These are phyloP conservation scores for Chaetomium cochliodes DNA, from an alignment of 495 filamentous ascomycete genomes.

Conservation along the genomic window DNA sequence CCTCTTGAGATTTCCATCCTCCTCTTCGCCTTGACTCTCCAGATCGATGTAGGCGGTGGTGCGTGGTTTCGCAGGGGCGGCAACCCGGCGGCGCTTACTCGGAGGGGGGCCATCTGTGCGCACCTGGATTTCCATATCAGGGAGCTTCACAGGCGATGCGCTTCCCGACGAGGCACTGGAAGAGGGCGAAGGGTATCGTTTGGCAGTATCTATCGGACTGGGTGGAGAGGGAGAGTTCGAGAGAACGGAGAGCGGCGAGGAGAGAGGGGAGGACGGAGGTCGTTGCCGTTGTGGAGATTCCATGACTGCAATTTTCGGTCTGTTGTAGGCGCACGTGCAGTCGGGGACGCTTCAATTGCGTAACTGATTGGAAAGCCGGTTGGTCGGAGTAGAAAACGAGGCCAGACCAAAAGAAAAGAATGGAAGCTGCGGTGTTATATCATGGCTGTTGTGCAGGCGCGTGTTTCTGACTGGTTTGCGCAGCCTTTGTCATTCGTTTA, in stretches of 20 bases:
- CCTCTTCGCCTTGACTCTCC: slow-evolving; percentile 48
- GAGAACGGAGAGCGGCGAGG: slow-evolving; percentile 51
- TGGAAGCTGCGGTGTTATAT: slow-evolving; percentile 35
- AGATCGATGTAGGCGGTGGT: slow-evolving; percentile 77
- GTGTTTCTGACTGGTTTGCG: neutral
- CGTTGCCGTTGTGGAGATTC: slow-evolving; percentile 11
- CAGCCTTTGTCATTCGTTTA: neutral
- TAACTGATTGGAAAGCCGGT: neutral
- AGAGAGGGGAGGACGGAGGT: slow-evolving; percentile 40
- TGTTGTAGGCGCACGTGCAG: neutral
- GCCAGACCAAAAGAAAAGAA: slow-evolving; percentile 20
- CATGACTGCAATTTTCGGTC: slow-evolving; percentile 18
- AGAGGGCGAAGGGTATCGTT: slow-evolving; percentile 45
- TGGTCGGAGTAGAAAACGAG: neutral
- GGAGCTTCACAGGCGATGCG: slow-evolving; percentile 43
- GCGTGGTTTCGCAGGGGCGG: slow-evolving; percentile 64
- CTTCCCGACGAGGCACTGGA: slow-evolving; percentile 42
- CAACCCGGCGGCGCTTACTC: slow-evolving; percentile 68
- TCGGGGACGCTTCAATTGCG: slow-evolving; percentile 7
- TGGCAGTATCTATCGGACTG: slow-evolving; percentile 42
- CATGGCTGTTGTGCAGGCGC: slow-evolving; percentile 20
- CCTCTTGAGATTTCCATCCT: slow-evolving; percentile 57
- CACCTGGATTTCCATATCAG: slow-evolving; percentile 43
- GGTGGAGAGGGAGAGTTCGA: slow-evolving; percentile 57
- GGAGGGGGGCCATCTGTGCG: slow-evolving; percentile 65